phyloP scores from a whole-genome alignment of 1,284 basidiomycete species.

The Meira nashicola region DNA sequence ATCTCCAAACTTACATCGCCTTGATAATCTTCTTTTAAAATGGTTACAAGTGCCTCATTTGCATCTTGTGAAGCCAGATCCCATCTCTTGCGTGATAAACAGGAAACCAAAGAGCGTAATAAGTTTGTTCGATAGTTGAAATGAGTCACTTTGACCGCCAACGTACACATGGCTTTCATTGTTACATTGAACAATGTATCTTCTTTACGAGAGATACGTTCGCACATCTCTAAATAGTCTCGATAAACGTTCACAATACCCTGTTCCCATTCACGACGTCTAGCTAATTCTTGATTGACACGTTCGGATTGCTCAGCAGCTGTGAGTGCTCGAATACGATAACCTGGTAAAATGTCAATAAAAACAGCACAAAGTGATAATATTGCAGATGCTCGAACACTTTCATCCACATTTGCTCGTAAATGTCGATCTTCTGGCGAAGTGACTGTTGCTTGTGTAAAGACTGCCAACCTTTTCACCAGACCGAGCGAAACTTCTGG shows the following conservation, averaged over 20 bases:
- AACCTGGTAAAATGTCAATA: conserved; percentile 83
- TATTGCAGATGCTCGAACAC: conserved; percentile 81
- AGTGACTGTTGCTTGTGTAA: conserved; percentile 17
- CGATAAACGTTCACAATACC: conserved; percentile 88
- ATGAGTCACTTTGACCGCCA: conserved; percentile 77
- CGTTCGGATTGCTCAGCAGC: conserved; percentile 87
- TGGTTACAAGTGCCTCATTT: conserved; percentile 69
- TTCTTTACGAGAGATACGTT: conserved; percentile 69
- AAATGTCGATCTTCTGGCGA: conserved; percentile 19
- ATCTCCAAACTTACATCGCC: conserved; percentile 79
- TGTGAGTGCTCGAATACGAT: conserved; percentile 75
- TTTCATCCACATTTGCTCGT: conserved; percentile 63
- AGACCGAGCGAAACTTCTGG: conserved; percentile 45
- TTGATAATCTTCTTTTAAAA: conserved; percentile 74
- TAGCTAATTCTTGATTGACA: conserved; percentile 85
- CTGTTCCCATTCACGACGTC: conserved; percentile 91
- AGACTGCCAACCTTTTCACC: conserved; percentile 42
- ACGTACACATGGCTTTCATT: conserved; percentile 78
- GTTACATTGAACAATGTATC: conserved; percentile 55
- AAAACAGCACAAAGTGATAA: conserved; percentile 89
- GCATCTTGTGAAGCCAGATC: conserved; percentile 72
- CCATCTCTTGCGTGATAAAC: conserved; percentile 63
- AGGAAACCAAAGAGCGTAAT: conserved; percentile 77
- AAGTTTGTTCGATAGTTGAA: conserved; percentile 97
- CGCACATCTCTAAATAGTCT: conserved; percentile 75